These are phyloP conservation scores for Styphnolobium japonicum DNA, from an alignment of 306 rosid species.

Conservation along the genomic window DNA sequence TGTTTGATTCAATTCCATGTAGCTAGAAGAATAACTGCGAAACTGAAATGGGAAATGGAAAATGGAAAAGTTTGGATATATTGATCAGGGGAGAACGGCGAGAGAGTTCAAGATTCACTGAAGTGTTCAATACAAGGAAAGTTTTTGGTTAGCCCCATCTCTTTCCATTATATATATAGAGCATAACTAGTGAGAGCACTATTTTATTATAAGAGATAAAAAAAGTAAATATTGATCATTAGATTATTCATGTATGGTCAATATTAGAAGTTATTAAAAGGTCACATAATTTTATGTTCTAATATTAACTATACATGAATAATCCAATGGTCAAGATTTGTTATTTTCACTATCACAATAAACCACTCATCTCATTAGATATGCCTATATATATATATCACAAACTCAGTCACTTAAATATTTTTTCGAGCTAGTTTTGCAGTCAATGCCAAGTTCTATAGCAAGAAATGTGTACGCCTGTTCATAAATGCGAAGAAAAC, in stretches of 20 bases:
- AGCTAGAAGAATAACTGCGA: not conserved
- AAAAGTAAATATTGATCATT: no score
- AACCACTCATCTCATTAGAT: no score
- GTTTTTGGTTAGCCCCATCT: not conserved
- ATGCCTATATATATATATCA: not conserved
- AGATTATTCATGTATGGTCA: no score
- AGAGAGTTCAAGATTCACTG: not conserved
- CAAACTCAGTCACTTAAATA: not conserved
- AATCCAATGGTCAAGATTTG: no score
- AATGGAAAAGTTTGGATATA: not conserved
- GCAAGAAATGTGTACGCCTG: not conserved
- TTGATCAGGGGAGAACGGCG: not conserved
- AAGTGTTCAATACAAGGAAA: not conserved
- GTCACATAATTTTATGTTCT: no score
- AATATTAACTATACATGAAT: no score
- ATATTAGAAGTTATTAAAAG: no score
- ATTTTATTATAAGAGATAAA: no score
- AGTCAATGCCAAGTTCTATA: constrained; percentile 1
- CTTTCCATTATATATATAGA: not conserved
- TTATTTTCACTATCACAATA: no score
- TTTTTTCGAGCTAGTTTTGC: not conserved
- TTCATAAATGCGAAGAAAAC: constrained; percentile 23
- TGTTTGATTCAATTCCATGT: not conserved
- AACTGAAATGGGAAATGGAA: not conserved
- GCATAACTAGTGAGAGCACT: no score